Conservation (phyloP, 75 land plant genomes). For the Adiantum capillusveneris region DNA sequence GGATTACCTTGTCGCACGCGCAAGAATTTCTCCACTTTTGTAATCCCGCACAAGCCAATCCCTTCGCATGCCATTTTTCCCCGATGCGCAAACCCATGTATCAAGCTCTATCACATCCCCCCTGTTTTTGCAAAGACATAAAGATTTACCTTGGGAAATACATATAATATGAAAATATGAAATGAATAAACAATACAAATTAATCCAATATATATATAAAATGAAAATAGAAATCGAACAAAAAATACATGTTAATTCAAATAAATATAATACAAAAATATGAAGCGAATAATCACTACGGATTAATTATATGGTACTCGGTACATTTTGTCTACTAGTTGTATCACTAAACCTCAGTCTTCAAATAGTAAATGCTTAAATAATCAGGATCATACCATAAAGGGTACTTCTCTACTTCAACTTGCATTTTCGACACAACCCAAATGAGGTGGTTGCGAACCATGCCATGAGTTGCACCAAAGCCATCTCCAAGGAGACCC, state of each 20-base stretch:
- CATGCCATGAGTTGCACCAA: conserved; percentile 40
- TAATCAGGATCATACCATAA: conserved; percentile 18
- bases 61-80: conserved; percentile 76
- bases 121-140: conserved; percentile 25
- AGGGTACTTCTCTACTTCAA: conserved; percentile 26
- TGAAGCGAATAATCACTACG: no score
- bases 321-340: no score
- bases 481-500: conserved; percentile 30
- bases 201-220: neutral
- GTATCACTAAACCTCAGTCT: no score
- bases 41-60: conserved; percentile 66
- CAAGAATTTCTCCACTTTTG: conserved; percentile 40
- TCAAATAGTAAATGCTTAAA: no score
- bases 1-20: conserved; percentile 67
- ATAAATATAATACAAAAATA: no score
- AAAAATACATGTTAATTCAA: no score
- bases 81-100: conserved; percentile 66
- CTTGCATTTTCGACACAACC: conserved; percentile 36
- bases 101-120: conserved; percentile 80
- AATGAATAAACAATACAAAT: neutral
- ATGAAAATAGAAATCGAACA: neutral
- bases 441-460: conserved; percentile 25
- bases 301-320: no score
- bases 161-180: no score
- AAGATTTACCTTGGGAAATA: neutral